Evolutionary conservation across 108 stramenopile genomes (phyloP), one percentile per base, ranked within the genome.

Genomic region (Nitzschia inconspicua): DNA sequence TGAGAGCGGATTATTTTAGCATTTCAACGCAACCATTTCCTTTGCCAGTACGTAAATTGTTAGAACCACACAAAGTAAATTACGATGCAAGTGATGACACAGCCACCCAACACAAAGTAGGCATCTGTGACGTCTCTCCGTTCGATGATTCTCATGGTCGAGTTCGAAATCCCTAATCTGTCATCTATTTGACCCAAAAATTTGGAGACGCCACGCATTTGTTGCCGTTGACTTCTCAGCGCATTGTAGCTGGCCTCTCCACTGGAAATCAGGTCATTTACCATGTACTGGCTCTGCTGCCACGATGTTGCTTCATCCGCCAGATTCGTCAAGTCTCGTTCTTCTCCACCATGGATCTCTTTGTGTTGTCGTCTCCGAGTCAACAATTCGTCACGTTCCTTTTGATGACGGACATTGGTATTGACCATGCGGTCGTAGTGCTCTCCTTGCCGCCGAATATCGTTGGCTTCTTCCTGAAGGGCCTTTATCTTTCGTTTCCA

Each of bases 91-190:
- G 90, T 91, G 32, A 88, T 65, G 10, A 88, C 66, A 81, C 82
- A 84, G 2, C 86, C 84, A 14, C 70, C 90, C 37, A 86, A 69
- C n/a, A 91, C 90, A 39, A 91, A 71, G 61, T 91, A 91, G 7
- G 84, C 84, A 82, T 91, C 90, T n/a, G 86, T 86, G 11, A 85
- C 78, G 58, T 91, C 90, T 58, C 90, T 68, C 51, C 84, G 80
- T 57, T 91, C 90, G 76, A 91, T 85, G 55, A 91, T 84, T 46
- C 78, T 76, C 90, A 91, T 88, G 11, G 86, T 91, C 13, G 86
- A 74, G 52, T 88, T 82, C 30, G 78, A 80, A 28, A 91, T 57
- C 9, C 86, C 86, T 35, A 91, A 56, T 51, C 73, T 75, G 64
- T 88, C 83, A 9, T 78, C 80, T 43, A 91, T 88, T 66, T 86